Evolutionary conservation across 2,329 filamentous ascomycete genomes (phyloP), one percentile per base, ranked within the genome.

Genomic region (Penicillium vulpinum): DNA sequence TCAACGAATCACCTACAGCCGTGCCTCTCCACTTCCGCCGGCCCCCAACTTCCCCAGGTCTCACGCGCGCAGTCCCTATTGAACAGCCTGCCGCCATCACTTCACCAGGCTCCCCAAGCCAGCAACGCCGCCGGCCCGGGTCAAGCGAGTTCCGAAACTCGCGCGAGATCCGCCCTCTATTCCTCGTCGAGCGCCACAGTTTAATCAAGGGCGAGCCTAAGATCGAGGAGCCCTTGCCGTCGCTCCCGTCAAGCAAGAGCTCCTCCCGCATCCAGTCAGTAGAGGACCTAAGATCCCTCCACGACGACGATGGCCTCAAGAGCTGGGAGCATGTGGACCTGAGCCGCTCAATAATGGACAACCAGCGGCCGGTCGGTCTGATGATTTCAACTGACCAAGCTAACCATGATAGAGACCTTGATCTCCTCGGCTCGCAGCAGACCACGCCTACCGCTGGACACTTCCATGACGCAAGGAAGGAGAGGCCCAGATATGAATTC

Each of bases 111-210:
- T 80, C 80, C 8, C 80, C 80, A 26, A 73, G 70, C n/a, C 69
- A 70, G 45, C 59, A 71, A 13, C 75, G 79, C 31, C 71, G 73
- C 44, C 78, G 81, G 35, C 74, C 78, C 0, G 76, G 74, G 51
- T 84, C 82, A 1, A 75, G 77, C 5, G 81, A 85, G 59, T 84
- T 84, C 67, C 79, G 76, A 58, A 75, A 74, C 35, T 77, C 74
- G 18, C 83, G 83, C 53, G 91, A 94, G 69, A 88, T 92, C 67
- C 87, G 89, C 63, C 92, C 92, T 0, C 77, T 97, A 9, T 93
- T 90, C 73, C 85, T 96, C 22, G 85, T 96, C 7, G 90, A 95
- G 72, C 86, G 80, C 29, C 84, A 81, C 62, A 75, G 77, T 21
- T 61, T 70, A 10, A 68, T 62, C 18, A 80, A 81, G 65, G 67